Base-by-base conservation (phyloP, 305 asterid species). In the Euphrasia arctica region DNA sequence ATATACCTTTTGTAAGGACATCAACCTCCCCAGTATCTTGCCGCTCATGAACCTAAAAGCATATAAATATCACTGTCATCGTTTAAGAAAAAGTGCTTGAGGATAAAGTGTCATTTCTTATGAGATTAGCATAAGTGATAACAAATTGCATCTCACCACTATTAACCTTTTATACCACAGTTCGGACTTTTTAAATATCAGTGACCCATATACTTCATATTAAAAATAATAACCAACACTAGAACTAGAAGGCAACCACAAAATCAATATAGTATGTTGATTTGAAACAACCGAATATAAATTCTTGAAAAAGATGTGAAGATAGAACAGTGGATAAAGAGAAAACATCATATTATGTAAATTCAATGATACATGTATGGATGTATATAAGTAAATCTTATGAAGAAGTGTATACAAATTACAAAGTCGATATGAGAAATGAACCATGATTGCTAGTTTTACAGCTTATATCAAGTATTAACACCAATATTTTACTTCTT, bases 21-120 rank as follows among this genome's bases (percentile, higher is more conserved):
- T 91, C 90, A 69, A 91, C 96, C 77, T 89, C 98, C 72, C 92
- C 98, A 47, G 87, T 81, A 66, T 85, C 90, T 75, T 79, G 52
- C 62, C 77, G 91, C 73, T 89, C 96, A 75, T 91, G 98, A 79
- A 91, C 98, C 98, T 91, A 79, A 22, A 68, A 50, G 47, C 29
- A 64, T 22, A 47, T 72, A 28, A 71, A 13, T 10, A n/a, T 27
- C 42, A 45, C 11, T 29, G 42, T 32, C 18, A 43, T 32, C 4
- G 6, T 48, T 22, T 3, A 54, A 13, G 36, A 22, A 36, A 64
- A 42, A 58, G 58, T 43, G 61, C 14, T 13, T 22, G 60, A 68
- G 12, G 25, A 60, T 56, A 62, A 51, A 56, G 43, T 22, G 4
- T 52, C 10, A 5, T 15, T 52, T 52, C 57, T 51, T 51, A 48